Base-by-base conservation (phyloP, 1,284 basidiomycete genomes). In the Kalmanozyma brasiliensis region DNA sequence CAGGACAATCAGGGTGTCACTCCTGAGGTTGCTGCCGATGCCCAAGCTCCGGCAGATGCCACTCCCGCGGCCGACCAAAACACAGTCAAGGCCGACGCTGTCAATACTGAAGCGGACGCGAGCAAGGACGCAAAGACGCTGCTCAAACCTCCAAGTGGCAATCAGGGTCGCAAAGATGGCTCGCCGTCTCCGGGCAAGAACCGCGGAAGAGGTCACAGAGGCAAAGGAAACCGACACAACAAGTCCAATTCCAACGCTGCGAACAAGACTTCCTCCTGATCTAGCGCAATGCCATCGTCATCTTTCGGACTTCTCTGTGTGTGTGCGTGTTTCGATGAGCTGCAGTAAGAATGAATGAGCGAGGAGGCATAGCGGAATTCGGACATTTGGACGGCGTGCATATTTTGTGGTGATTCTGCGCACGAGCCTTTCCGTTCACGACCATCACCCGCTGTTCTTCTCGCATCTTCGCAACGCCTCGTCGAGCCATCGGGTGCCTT, bases 191-290 rank as follows among this genome's bases (percentile, higher is more conserved):
- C 62, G 0, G 35, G 26, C 14, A 65, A 55, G 30, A 49, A 41
- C 9, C 49, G 55, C 17, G 55, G 55, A 11, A 24, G 61, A 20
- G 44, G 49, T 5, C 44, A 52, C 20, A 24, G 55, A 3, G 61
- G 61, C 33, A 65, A 59, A 14, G 59, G 59, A 2, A 63, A 63
- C 44, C 23, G 56, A 33, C 62, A 65, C 19, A 40, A 58, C 56
- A 65, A 65, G 47, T 65, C 56, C 33, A 48, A 46, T 36, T 59
- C 55, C 16, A 49, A 43, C 16, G 56, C 56, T 20, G 49, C 55
- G 24, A 51, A 47, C 26, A 64, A 53, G 34, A 20, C 32, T 30
- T 37, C 30, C 8, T 55, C 30, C 2, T 61, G 58, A 61, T 24
- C 8, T 35, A 8, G 13, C 11, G 26, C 26, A 29, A 29, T 29